Percentiles rank a stretch among this genome's conserved stretches.
Conservation (phyloP, 2,329 filamentous ascomycete species). For the Coccinonectria pachysandricola region DNA sequence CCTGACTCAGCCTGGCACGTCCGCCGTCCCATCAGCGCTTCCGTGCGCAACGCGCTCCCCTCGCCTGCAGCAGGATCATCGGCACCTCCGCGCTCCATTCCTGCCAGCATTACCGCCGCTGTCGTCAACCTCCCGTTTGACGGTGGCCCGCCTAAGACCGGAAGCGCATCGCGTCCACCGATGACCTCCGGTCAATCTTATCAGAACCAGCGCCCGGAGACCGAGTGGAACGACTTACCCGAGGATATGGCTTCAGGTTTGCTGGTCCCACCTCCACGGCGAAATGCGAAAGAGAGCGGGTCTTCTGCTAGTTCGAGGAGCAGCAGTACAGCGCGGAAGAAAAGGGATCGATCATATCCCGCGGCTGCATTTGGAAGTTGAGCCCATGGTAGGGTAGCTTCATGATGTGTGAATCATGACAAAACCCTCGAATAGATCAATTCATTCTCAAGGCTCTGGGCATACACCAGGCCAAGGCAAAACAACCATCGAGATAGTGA, state of each 20-base stretch:
- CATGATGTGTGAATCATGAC: no score
- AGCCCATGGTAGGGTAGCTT: no score
- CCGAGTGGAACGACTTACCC: conserved; percentile 57
- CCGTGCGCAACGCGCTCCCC: conserved; percentile 13
- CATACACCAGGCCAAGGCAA: no score
- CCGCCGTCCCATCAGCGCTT: conserved; percentile 30
- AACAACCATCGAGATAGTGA: no score
- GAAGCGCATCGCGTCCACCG: conserved; percentile 14
- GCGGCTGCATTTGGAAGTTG: conserved; percentile 48
- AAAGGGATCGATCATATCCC: conserved; percentile 51
- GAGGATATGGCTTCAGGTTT: conserved; percentile 41
- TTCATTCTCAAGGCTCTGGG: no score
- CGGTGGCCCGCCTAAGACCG: conserved; percentile 13
- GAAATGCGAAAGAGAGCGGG: conserved; percentile 18
- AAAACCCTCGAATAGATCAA: no score
- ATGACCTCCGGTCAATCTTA: conserved; percentile 36
- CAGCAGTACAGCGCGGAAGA: conserved; percentile 43
- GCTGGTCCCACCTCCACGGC: conserved; percentile 19
- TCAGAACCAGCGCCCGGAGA: conserved; percentile 48
- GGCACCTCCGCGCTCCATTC: conserved; percentile 6
- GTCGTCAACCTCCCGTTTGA: conserved; percentile 22
- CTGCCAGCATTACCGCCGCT: conserved; percentile 21
- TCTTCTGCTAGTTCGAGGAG: conserved; percentile 44
- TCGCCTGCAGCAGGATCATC: conserved; percentile 10
- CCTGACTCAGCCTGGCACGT: conserved; percentile 54